These are phyloP conservation scores for Scenedesmus sp. DNA, from an alignment of 163 green algal species.

Conservation along the genomic window DNA sequence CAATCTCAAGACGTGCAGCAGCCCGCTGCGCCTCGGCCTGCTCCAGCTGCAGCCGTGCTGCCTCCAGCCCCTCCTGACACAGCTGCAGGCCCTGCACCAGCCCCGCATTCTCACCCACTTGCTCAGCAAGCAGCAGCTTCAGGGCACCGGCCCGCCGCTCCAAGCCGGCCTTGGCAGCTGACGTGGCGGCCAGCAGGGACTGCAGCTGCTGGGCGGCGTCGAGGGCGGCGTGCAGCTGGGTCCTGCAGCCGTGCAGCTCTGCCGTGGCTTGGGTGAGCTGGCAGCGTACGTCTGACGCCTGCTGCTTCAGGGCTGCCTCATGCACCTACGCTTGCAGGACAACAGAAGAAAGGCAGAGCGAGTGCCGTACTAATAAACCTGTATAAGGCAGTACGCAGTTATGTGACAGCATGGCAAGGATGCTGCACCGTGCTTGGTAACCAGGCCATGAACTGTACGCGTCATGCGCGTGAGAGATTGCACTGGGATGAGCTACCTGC, in stretches of 20 bases:
- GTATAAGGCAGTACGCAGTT: too few species aligned
- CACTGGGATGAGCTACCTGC: too few species aligned
- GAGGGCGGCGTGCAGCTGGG: not conserved
- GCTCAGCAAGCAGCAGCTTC: constrained; percentile 29
- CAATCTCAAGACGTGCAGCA: not conserved
- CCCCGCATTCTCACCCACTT: constrained; percentile 7
- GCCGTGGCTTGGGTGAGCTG: not conserved
- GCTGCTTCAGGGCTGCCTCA: not conserved
- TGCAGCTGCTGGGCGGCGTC: not conserved
- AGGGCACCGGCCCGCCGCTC: not conserved
- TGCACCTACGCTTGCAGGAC: not conserved
- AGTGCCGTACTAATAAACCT: too few species aligned
- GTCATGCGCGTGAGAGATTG: too few species aligned
- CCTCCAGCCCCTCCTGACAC: constrained; percentile 24
- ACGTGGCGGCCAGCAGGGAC: not conserved
- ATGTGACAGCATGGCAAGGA: too few species aligned
- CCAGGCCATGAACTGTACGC: too few species aligned
- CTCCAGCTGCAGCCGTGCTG: not conserved
- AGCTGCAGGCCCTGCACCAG: constrained; percentile 18
- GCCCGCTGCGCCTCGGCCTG: not conserved
- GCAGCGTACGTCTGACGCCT: not conserved
- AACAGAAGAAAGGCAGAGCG: too few species aligned
- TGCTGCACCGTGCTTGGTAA: too few species aligned
- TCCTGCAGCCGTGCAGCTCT: not conserved
- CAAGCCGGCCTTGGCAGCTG: constrained; percentile 11